phyloP scores from a whole-genome alignment of 805 yeast species.

The Ogataea pilisensis region DNA sequence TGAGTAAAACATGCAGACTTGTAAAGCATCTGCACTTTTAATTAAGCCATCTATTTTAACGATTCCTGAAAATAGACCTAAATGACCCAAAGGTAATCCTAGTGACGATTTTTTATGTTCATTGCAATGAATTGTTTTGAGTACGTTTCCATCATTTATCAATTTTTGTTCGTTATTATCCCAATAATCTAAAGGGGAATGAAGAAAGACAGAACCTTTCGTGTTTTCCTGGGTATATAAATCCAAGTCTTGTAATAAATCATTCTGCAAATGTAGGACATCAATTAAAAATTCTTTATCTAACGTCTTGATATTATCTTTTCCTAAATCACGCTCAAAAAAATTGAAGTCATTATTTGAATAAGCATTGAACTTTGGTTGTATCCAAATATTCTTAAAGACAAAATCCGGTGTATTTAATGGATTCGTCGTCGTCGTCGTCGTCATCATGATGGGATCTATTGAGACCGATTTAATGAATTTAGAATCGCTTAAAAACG shows the following conservation, averaged over 20 bases:
- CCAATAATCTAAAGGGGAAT: slow-evolving; percentile 45
- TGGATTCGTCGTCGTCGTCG: not conserved
- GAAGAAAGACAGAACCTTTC: slow-evolving; percentile 19
- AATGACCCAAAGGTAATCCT: slow-evolving; percentile 23
- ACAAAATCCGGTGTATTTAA: slow-evolving; percentile 18
- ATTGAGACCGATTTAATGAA: slow-evolving; percentile 15
- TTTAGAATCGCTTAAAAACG: not conserved
- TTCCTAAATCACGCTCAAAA: slow-evolving; percentile 1
- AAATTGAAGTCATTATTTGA: slow-evolving; percentile 15
- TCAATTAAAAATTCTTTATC: slow-evolving; percentile 35
- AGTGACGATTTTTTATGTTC: slow-evolving; percentile 17
- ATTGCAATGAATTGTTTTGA: slow-evolving; percentile 37
- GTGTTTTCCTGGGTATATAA: slow-evolving; percentile 4
- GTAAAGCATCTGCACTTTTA: slow-evolving; percentile 36
- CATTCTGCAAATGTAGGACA: slow-evolving; percentile 32
- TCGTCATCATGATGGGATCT: slow-evolving; percentile 6
- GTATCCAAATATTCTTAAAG: slow-evolving; percentile 34
- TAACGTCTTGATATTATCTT: slow-evolving; percentile 26
- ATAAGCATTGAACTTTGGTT: slow-evolving; percentile 24
- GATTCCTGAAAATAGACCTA: slow-evolving; percentile 35
- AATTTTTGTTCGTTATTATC: slow-evolving; percentile 28
- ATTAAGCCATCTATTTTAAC: slow-evolving; percentile 41
- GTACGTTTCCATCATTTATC: slow-evolving; percentile 29
- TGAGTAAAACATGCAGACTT: slow-evolving; percentile 33
- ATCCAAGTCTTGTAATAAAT: slow-evolving; percentile 24